phyloP scores from a whole-genome alignment of 306 rosid species.

The Medicago lupulina region DNA sequence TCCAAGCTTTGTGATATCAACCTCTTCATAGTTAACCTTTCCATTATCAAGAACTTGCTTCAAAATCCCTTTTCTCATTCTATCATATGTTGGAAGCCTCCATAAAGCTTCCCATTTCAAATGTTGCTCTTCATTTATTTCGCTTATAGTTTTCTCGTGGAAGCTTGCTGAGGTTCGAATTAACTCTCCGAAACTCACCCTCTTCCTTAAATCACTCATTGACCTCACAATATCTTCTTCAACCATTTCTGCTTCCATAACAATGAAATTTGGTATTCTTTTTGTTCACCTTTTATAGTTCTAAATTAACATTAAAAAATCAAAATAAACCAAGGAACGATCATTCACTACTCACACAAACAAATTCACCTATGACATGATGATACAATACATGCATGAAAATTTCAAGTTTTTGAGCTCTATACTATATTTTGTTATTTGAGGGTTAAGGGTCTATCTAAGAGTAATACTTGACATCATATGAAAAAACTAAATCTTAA shows the following conservation, averaged over 20 bases:
- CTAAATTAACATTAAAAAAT: background rate
- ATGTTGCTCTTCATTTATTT: conserved; percentile 63
- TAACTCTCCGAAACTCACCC: conserved; percentile 31
- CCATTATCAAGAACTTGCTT: conserved; percentile 69
- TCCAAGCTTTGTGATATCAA: conserved; percentile 71
- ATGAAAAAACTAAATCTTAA: too few species aligned
- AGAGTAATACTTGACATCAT: too few species aligned
- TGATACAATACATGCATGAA: background rate
- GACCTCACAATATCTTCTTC: conserved; percentile 42
- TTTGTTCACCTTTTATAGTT: background rate
- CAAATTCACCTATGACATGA: background rate
- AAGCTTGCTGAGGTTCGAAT: conserved; percentile 35
- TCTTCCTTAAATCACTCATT: conserved; percentile 37
- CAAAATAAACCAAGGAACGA: conserved; percentile 14
- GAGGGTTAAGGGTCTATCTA: background rate
- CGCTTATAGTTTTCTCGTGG: conserved; percentile 19
- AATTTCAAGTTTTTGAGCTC: background rate
- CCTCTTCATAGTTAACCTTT: conserved; percentile 53
- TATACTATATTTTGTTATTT: too few species aligned
- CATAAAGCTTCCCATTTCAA: conserved; percentile 77
- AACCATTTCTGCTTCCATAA: conserved; percentile 33
- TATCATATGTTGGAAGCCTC: conserved; percentile 83
- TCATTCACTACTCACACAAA: background rate
- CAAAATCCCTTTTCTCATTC: conserved; percentile 65
- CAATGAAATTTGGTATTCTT: conserved; percentile 4